Conservation (phyloP, 2,329 filamentous ascomycete species). For the Phaeosphaeriaceae sp. region DNA sequence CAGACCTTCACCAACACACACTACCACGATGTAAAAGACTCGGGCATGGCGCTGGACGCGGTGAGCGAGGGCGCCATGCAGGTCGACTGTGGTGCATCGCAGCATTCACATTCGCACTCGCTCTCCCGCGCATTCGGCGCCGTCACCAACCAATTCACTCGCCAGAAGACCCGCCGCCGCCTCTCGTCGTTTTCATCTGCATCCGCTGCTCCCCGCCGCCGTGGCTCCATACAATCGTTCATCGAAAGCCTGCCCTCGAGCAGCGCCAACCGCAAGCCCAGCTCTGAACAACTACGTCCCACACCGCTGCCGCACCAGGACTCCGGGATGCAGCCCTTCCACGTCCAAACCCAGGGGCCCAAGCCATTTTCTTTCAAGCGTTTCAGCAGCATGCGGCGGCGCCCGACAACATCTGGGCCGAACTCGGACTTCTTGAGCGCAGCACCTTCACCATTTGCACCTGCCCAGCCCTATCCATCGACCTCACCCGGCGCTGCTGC, state of each 20-base stretch:
- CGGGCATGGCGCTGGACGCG: constrained; percentile 32
- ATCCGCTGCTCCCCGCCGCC: constrained; percentile 26
- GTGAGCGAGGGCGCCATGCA: constrained; percentile 36
- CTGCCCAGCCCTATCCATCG: constrained; percentile 4
- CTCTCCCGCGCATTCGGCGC: constrained; percentile 40
- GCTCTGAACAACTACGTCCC: constrained; percentile 27
- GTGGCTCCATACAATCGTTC: constrained; percentile 37
- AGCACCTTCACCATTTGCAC: constrained; percentile 15
- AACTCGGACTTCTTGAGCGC: constrained; percentile 26
- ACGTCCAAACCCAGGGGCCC: constrained; percentile 17
- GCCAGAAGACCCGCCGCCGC: constrained; percentile 42
- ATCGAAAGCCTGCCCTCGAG: constrained; percentile 30
- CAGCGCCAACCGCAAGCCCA: constrained; percentile 24
- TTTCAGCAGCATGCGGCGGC: constrained; percentile 41
- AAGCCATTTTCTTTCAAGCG: constrained; percentile 38
- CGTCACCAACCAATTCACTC: constrained; percentile 37
- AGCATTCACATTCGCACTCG: constrained; percentile 34
- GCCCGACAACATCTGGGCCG: constrained; percentile 37
- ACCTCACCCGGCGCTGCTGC: constrained; percentile 36
- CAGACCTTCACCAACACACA: constrained; percentile 44
- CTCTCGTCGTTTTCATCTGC: constrained; percentile 41
- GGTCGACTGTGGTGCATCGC: constrained; percentile 14
- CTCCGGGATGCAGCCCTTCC: constrained; percentile 36
- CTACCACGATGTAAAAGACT: constrained; percentile 32
- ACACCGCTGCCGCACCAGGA: constrained; percentile 41